A percentile compares a stretch with the other conserved stretches of the same genome.
phyloP scores from a whole-genome alignment of 192 early-diverging fungal species.

The Anaeromyces robustus region DNA sequence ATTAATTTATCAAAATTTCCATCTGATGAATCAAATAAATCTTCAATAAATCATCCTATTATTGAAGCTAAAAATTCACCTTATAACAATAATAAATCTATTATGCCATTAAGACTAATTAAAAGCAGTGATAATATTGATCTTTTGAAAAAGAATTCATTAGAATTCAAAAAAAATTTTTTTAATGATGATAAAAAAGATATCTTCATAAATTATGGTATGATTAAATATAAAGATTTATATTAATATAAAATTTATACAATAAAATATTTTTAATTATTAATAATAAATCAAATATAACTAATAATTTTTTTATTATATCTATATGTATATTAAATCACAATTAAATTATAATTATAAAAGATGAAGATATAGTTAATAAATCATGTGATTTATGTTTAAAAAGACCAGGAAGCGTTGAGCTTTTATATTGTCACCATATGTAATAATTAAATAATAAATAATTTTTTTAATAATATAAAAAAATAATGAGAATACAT shows the following conservation, averaged over 20 bases:
- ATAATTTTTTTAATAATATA: too few species aligned
- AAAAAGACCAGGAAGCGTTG: not conserved
- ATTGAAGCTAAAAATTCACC: not conserved
- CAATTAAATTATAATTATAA: not conserved
- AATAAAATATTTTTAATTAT: too few species aligned
- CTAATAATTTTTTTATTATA: too few species aligned
- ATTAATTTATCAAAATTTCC: not conserved
- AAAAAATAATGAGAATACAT: too few species aligned
- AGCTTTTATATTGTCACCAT: not conserved
- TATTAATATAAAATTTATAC: too few species aligned
- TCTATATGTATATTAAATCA: too few species aligned
- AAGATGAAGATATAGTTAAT: not conserved
- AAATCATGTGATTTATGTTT: not conserved
- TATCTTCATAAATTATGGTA: not conserved
- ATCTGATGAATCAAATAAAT: not conserved
- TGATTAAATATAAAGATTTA: not conserved
- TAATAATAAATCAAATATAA: too few species aligned
- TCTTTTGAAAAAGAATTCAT: not conserved
- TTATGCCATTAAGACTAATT: not conserved
- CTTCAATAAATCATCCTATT: not conserved
- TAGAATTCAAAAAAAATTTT: not conserved
- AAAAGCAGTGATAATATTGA: not conserved
- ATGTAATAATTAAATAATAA: not conserved
- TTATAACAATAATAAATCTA: not conserved
- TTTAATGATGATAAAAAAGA: not conserved